A percentile compares a stretch with the other conserved stretches of the same genome.
Conservation (phyloP, 139 green algal genomes). For the Micromonas commoda region DNA sequence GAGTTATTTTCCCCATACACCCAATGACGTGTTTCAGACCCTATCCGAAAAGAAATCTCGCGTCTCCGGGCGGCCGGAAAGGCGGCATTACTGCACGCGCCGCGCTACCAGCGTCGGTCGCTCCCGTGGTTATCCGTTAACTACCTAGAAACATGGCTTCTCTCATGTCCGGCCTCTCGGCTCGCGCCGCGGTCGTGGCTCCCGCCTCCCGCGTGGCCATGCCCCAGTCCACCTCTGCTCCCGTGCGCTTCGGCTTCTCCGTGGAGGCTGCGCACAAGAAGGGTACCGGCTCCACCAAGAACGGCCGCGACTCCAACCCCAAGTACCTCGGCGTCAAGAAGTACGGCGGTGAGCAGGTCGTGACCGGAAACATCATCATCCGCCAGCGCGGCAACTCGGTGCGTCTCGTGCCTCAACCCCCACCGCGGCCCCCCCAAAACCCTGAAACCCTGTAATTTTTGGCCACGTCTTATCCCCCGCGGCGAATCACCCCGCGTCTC, state of each 20-base stretch:
- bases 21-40: no score
- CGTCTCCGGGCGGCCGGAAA: neutral
- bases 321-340: constrained; percentile 91
- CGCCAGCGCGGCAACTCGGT: constrained; percentile 58
- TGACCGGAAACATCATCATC: constrained; percentile 91
- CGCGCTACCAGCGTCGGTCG: no score
- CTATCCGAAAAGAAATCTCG: no score
- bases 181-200: neutral
- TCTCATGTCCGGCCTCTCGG: neutral
- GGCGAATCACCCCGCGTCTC: no score
- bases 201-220: neutral
- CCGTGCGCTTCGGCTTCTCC: neutral
- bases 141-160: neutral
- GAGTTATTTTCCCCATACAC: no score
- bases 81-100: neutral
- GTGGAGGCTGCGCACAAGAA: constrained; percentile 67
- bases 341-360: constrained; percentile 86
- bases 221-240: neutral
- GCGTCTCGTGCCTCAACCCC: constrained; percentile 3
- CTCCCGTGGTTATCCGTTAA: no score
- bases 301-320: constrained; percentile 86
- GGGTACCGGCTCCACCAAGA: constrained; percentile 90
- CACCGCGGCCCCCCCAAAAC: no score
- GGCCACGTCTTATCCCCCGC: no score
- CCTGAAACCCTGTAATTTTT: neutral